Base-by-base conservation (phyloP, 352 stramenopile species). In the Hyaloperonospora arabidopsidis region DNA sequence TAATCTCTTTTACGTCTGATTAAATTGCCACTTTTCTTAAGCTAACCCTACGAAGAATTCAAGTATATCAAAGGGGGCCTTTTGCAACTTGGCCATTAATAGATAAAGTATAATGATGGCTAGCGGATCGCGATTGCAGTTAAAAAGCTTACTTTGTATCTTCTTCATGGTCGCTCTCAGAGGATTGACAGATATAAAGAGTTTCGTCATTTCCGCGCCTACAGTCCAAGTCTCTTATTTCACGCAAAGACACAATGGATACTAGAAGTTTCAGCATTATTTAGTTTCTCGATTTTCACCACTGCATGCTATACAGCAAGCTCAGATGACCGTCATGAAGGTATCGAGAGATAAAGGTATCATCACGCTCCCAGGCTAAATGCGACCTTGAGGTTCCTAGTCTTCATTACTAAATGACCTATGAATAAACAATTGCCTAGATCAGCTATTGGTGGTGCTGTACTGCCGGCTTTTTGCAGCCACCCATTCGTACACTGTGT, bases 321-420 rank as follows among this genome's bases (percentile, higher is more conserved):
- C 79, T 93, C 79, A 93, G 82, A 89, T 86, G 82, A 93, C 82
- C 82, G 82, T 93, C 82, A 79, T 93, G 82, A 92, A 88, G 81
- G 23, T 69, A 67, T 89, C 74, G 79, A 90, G 80, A 87, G 84
- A 32, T 32, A 10, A 81, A 79, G 57, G 68, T 67, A 76, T 93
- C 82, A 93, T 89, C 74, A 85, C 86, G 68, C 79, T 92, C 72
- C 78, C 61, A 76, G 55, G 55, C 7, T 61, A 56, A 25, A 28
- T 45, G 36, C n/a, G n/a, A n/a, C n/a, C n/a, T n/a, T n/a, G n/a
- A n/a, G n/a, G n/a, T n/a, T n/a, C n/a, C n/a, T n/a, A n/a, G n/a
- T n/a, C n/a, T n/a, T n/a, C n/a, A n/a, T n/a, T n/a, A n/a, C n/a
- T n/a, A 19, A 12, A 19, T 44, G 19, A 44, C 19, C 2, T 2